Evolutionary conservation across 305 asterid species (phyloP).

Genomic region (Coffea humblotiana): DNA sequence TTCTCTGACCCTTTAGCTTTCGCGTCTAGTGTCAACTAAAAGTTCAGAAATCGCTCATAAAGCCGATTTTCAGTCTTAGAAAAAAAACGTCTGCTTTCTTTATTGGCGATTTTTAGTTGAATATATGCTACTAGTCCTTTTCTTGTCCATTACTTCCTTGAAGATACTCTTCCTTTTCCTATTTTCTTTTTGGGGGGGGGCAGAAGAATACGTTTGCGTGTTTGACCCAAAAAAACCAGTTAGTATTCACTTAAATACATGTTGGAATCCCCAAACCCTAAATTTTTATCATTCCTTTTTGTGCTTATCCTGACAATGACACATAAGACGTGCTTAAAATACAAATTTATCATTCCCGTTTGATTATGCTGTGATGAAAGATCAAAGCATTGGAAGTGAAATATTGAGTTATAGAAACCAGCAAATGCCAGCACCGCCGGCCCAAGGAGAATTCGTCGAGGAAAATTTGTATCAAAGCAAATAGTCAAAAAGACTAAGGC

Average conservation of each 20-base stretch:
- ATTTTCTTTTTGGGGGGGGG: neutral
- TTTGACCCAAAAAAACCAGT: neutral
- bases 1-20: conserved; percentile 18
- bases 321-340: neutral
- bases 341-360: neutral
- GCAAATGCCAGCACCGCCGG: neutral
- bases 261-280: neutral
- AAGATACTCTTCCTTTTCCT: conserved; percentile 1
- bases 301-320: neutral
- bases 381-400: neutral
- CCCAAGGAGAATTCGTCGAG: neutral
- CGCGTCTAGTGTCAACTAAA: conserved; percentile 31
- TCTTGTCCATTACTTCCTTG: conserved; percentile 20
- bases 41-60: conserved; percentile 23
- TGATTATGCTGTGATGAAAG: neutral
- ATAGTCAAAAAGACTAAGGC: neutral
- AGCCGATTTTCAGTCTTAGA: neutral
- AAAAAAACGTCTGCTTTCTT: neutral
- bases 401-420: neutral
- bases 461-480: neutral
- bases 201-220: neutral
- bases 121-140: conserved; percentile 22
- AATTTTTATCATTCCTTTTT: neutral
- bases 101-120: conserved; percentile 15
- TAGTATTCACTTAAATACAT: neutral